A percentile compares a stretch with the other conserved stretches of the same genome.
These are phyloP conservation scores for Trichomonas vaginalis DNA, from an alignment of 208 protist genomes.

Conservation along the genomic window DNA sequence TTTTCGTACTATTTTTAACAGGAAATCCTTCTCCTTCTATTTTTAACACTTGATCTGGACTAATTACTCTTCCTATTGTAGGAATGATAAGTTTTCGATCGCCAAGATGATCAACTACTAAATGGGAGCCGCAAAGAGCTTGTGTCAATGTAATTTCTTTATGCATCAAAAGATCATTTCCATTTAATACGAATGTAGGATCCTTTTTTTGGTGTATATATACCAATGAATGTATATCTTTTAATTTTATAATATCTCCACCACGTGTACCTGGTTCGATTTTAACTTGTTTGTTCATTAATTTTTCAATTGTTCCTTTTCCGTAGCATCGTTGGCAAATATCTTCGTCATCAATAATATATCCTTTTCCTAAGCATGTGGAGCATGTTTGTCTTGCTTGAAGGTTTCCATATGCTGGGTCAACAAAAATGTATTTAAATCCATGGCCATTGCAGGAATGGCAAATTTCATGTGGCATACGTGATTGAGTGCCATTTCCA, in stretches of 20 bases:
- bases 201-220: not conserved
- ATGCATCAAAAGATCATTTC: not conserved
- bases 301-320: not conserved
- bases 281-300: not conserved
- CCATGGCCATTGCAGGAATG: not conserved
- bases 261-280: not conserved
- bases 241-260: not conserved
- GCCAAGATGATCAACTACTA: not conserved
- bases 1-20: not conserved
- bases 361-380: not conserved
- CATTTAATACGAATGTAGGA: not conserved
- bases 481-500: not conserved
- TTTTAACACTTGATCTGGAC: not conserved
- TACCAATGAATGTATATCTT: not conserved
- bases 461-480: not conserved
- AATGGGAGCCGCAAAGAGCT: not conserved
- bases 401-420: not conserved
- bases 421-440: not conserved
- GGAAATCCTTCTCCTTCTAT: constrained; percentile 15
- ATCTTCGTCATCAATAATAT: not conserved
- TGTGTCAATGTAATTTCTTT: not conserved
- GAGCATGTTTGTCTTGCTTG: not conserved
- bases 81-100: not conserved
- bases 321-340: not conserved
- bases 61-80: not conserved